Conservation (phyloP, 1,284 basidiomycete species). For the Schizophyllum amplum region DNA sequence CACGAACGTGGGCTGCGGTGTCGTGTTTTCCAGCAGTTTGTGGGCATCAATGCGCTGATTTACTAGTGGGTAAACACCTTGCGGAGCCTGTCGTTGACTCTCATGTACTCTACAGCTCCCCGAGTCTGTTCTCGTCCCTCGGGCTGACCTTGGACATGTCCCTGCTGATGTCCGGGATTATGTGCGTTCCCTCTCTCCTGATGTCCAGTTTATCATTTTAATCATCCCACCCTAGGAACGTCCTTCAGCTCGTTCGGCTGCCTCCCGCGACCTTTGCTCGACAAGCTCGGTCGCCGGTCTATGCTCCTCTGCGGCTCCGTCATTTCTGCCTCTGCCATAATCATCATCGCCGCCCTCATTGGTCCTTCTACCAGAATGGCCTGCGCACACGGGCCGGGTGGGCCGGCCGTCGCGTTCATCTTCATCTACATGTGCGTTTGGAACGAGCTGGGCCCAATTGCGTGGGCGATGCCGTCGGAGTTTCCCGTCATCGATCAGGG, state of each 20-base stretch:
- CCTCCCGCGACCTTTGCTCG: slow-evolving; percentile 52
- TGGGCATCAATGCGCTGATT: slow-evolving; percentile 72
- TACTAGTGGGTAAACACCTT: slow-evolving; percentile 41
- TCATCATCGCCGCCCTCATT: slow-evolving; percentile 34
- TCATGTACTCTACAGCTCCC: background rate
- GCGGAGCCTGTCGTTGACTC: too few relatives aligned
- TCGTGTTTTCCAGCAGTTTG: slow-evolving; percentile 54
- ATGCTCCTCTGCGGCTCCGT: slow-evolving; percentile 43
- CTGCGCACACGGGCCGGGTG: slow-evolving; percentile 18
- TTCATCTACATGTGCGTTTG: slow-evolving; percentile 36
- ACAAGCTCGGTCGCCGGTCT: slow-evolving; percentile 41
- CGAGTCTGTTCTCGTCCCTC: background rate
- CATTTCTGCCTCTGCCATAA: slow-evolving; percentile 28
- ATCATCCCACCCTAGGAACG: background rate
- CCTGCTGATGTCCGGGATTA: background rate
- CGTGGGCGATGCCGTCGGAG: slow-evolving; percentile 52
- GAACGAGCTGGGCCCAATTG: slow-evolving; percentile 51
- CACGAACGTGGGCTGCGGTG: background rate
- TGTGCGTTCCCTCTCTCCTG: too few relatives aligned
- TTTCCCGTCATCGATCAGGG: slow-evolving; percentile 62
- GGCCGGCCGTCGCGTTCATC: slow-evolving; percentile 24
- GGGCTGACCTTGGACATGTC: background rate
- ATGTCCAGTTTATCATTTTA: background rate
- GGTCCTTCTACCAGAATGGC: slow-evolving; percentile 30
- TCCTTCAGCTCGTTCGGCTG: slow-evolving; percentile 44